Percentiles rank a stretch among this genome's conserved stretches.
Conservation (phyloP, 306 rosid genomes). For the Malus sylvestris region DNA sequence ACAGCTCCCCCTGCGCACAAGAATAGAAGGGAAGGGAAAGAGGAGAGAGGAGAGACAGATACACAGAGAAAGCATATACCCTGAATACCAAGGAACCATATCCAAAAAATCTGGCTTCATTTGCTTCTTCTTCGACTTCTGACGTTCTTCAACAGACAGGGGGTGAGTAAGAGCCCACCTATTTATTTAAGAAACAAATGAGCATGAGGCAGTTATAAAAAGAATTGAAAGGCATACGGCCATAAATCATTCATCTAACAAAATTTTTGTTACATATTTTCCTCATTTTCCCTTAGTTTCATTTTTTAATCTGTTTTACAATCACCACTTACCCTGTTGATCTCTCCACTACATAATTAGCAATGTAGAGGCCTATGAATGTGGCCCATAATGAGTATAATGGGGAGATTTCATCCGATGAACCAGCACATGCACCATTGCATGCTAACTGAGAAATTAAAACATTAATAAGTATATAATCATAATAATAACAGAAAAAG, state of each 20-base stretch:
- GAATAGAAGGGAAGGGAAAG: background rate
- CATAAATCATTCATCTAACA: constrained; percentile 6
- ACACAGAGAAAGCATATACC: constrained; percentile 36
- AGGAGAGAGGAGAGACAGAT: constrained; percentile 12
- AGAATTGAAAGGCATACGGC: constrained; percentile 4
- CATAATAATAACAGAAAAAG: constrained; percentile 1
- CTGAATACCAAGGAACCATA: constrained; percentile 99
- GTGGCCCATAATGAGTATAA: constrained; percentile 97
- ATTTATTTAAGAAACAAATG: constrained; percentile 22
- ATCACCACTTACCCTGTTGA: constrained; percentile 82
- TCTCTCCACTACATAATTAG: constrained; percentile 92
- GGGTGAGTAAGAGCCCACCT: constrained; percentile 99
- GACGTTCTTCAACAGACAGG: constrained; percentile 69
- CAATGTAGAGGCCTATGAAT: constrained; percentile 92
- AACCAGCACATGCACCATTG: constrained; percentile 79
- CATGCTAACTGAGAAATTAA: constrained; percentile 64
- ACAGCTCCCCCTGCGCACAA: background rate
- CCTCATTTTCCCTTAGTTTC: background rate
- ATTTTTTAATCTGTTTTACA: background rate
- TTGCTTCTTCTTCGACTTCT: constrained; percentile 76
- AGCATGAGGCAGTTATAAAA: background rate
- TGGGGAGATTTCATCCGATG: constrained; percentile 87
- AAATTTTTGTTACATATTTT: background rate
- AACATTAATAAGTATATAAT: constrained; percentile 14
- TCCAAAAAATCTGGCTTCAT: constrained; percentile 90